Evolutionary conservation across 257 asterid species (phyloP).

Genomic region (Solanum medicagineum): DNA sequence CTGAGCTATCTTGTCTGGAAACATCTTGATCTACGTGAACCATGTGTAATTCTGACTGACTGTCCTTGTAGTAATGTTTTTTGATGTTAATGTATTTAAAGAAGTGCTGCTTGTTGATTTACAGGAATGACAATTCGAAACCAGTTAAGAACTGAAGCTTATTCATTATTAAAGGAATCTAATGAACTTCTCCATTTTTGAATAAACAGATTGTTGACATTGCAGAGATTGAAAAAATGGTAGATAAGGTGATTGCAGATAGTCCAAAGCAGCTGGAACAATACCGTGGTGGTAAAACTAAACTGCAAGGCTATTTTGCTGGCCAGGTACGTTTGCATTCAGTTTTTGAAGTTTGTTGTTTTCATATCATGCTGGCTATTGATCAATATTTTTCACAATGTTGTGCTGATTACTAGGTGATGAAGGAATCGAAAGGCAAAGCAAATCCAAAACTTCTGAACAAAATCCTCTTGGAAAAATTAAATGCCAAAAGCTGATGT

Average conservation of each 20-base stretch:
- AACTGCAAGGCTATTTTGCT: slow-evolving; percentile 88
- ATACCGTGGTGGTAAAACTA: slow-evolving; percentile 83
- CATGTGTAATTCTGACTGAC: not conserved
- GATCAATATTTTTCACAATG: not conserved
- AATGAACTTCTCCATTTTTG: not conserved
- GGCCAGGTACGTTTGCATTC: slow-evolving; percentile 60
- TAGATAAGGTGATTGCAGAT: slow-evolving; percentile 64
- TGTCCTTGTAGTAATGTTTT: not conserved
- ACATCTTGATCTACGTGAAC: not conserved
- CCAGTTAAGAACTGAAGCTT: not conserved
- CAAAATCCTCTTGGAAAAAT: slow-evolving; percentile 62
- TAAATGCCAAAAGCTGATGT: slow-evolving; percentile 45
- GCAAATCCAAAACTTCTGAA: slow-evolving; percentile 88
- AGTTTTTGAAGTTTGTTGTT: not conserved
- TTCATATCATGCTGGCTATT: not conserved
- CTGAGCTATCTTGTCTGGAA: not conserved
- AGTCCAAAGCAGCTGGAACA: slow-evolving; percentile 85
- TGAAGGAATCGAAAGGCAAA: slow-evolving; percentile 92
- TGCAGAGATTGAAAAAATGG: slow-evolving; percentile 77
- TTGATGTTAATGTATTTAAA: not conserved
- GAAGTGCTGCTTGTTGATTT: not conserved
- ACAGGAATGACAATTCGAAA: not conserved
- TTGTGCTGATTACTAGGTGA: slow-evolving; percentile 28
- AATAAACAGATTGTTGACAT: slow-evolving; percentile 68
- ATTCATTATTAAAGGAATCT: not conserved